Conservation (phyloP, 805 yeast genomes). For the Saturnispora sanitii region DNA sequence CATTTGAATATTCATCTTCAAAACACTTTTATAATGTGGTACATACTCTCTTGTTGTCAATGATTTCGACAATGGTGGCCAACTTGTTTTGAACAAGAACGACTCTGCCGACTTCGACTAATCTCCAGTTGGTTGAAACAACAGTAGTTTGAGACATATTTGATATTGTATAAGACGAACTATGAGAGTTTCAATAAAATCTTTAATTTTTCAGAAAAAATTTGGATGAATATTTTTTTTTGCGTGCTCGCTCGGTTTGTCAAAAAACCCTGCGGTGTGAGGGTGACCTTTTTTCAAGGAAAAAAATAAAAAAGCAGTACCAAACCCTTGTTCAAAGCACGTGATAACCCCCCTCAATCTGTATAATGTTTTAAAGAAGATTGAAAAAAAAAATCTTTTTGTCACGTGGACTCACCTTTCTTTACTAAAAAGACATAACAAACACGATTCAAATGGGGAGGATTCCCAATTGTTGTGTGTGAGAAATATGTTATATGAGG, state of each 20-base stretch:
- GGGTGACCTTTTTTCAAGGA: no score
- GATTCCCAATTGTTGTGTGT: background rate
- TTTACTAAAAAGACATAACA: background rate
- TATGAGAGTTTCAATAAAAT: background rate
- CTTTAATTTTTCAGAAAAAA: background rate
- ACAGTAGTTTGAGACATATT: conserved; percentile 53
- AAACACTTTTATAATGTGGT: background rate
- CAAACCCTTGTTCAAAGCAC: conserved; percentile 6
- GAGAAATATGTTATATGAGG: no score
- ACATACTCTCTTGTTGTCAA: conserved; percentile 98
- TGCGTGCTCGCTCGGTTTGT: no score
- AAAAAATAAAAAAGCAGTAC: conserved; percentile 2
- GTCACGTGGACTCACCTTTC: no score
- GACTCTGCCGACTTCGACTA: conserved; percentile 98
- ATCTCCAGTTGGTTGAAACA: conserved; percentile 98
- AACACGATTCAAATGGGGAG: background rate
- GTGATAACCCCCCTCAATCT: conserved; percentile 3
- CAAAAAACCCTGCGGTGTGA: conserved; percentile 4
- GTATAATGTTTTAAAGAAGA: background rate
- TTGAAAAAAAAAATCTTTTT: background rate
- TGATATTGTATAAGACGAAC: conserved; percentile 5
- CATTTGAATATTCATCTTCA: background rate
- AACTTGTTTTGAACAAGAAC: conserved; percentile 88
- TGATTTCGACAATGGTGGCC: conserved; percentile 96
- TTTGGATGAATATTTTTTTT: background rate